Evolutionary conservation across 441 rosid genomes (phyloP), one percentile per base, ranked within the genome.

Genomic region (Biscutella laevigata): DNA sequence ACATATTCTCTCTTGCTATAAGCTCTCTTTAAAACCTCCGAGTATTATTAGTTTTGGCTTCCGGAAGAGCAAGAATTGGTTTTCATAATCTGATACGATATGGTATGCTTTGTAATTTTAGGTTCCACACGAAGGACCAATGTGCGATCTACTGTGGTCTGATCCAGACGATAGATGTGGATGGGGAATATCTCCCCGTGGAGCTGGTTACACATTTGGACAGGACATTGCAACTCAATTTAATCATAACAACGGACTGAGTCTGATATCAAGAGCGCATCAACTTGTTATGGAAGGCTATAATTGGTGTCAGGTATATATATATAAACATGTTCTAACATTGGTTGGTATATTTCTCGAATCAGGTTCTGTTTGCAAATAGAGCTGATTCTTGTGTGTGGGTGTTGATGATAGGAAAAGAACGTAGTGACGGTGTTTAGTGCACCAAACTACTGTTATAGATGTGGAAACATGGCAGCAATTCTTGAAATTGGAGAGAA

Each of bases 101-200:
- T 42, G 24, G 19, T 36, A 4, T 25, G 9, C 12, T 34, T 4
- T 63, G 58, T 17, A 39, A 47, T 11, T 46, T 14, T 69, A 91
- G 98, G 98, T 91, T 57, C 98, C 98, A 17, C 98, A 91, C 35
- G 98, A 91, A 77, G 98, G 98, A 55, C 98, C 98, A 26, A 92
- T 92, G 98, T 92, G 98, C 22, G 98, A 92, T 71, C 76, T 92
- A 36, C 72, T 92, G 54, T 92, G 98, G 98, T 92, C 98, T 15
- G 98, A 92, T 67, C 98, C 98, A 14, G 98, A 92, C 12, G 98
- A 92, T 27, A 87, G 98, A 6, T 92, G 98, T 61, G 98, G 98
- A 21, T 92, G 98, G 98, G 98, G 96, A 34, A 88, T 92, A 66
- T 92, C 98, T 45, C 98, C 98, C 5, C 98, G n/a, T n/a, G n/a